phyloP scores from a whole-genome alignment of 2,329 filamentous ascomycete species.

The Chlorencoelia australis region DNA sequence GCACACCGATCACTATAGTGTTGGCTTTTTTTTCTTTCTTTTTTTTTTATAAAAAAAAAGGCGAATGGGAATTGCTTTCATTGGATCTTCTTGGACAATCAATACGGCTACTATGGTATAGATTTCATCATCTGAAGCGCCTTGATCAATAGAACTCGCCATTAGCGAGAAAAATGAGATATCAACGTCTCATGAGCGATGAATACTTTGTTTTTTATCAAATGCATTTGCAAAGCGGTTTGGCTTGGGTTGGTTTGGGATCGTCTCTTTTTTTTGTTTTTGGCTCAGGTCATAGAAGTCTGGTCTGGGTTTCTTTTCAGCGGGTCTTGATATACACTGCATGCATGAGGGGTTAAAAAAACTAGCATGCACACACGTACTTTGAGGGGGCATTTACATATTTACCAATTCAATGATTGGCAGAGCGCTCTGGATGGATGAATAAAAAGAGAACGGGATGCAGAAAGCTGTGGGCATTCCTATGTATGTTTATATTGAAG shows the following conservation, averaged over 20 bases:
- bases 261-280: conserved; percentile 8
- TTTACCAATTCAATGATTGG: background rate
- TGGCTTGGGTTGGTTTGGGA: conserved; percentile 13
- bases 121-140: conserved; percentile 5
- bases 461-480: background rate
- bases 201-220: conserved; percentile 17
- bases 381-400: no score
- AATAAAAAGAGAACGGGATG: background rate
- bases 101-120: conserved; percentile 5
- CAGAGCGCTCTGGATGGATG: background rate
- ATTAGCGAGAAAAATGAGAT: conserved; percentile 6
- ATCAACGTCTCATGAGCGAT: conserved; percentile 9
- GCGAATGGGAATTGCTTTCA: conserved; percentile 3
- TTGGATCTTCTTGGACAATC: conserved; percentile 3
- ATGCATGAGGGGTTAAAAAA: conserved; percentile 11
- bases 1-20: no score
- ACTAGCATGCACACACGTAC: no score
- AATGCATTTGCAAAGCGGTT: conserved; percentile 22
- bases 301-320: conserved; percentile 12
- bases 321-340: conserved; percentile 15
- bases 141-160: conserved; percentile 1
- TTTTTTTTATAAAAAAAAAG: no score
- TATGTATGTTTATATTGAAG: background rate
- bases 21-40: no score
- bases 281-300: conserved; percentile 7